Evolutionary conservation across 148 eudicot genomes (phyloP).

Genomic region (Drosera capensis): DNA sequence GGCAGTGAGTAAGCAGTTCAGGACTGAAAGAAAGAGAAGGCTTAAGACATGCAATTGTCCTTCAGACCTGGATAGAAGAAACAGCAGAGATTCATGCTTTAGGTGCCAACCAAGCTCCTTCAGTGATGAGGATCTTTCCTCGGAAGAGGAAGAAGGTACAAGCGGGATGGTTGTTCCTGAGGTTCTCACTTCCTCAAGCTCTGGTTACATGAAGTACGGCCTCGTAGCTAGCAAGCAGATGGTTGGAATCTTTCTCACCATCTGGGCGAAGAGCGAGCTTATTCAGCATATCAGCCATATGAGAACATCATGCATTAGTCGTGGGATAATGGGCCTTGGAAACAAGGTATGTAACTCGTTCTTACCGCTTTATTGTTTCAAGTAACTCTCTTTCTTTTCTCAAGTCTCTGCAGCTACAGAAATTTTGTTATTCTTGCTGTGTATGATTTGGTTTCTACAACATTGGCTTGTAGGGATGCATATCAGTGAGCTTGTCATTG

Average conservation of each 20-base stretch:
- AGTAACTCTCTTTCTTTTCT: not conserved
- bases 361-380: not conserved
- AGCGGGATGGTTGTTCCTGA: slow-evolving; percentile 16
- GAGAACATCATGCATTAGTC: slow-evolving; percentile 36
- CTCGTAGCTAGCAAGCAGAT: slow-evolving; percentile 47
- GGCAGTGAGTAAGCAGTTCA: slow-evolving; percentile 39
- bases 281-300: slow-evolving; percentile 41
- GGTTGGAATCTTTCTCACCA: slow-evolving; percentile 48
- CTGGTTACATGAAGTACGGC: slow-evolving; percentile 18
- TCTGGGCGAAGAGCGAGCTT: slow-evolving; percentile 46
- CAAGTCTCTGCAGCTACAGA: not conserved
- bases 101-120: slow-evolving; percentile 25
- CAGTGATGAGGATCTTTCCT: slow-evolving; percentile 25
- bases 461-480: slow-evolving; percentile 39
- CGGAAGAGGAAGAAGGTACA: slow-evolving; percentile 32
- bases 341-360: slow-evolving; percentile 30
- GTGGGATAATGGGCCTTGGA: slow-evolving; percentile 64
- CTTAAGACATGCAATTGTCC: slow-evolving; percentile 53
- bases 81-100: slow-evolving; percentile 43
- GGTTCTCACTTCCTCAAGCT: slow-evolving; percentile 8
- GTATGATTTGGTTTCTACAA: not conserved
- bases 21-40: slow-evolving; percentile 34
- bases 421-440: not conserved
- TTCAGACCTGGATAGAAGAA: slow-evolving; percentile 26
- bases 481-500: slow-evolving; percentile 50